Base-by-base conservation (phyloP, 2,329 filamentous ascomycete species). In the Xylariaceae sp. region DNA sequence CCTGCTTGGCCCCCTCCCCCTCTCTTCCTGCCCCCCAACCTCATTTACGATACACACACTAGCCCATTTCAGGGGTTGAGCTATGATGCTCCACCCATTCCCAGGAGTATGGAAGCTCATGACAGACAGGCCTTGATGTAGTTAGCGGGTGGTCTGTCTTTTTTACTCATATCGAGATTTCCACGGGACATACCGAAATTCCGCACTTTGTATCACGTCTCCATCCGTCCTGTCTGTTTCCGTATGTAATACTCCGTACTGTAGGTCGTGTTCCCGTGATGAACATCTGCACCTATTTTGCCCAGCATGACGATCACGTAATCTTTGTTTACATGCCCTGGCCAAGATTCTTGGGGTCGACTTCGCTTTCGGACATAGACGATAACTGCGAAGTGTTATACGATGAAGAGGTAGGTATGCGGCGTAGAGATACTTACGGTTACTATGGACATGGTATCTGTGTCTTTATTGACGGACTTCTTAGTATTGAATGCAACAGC, bases 41-140 rank as follows among this genome's bases (percentile, higher is more conserved):
- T 37, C 47, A 23, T 44, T 37, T 23, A 11, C 37, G 51, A 18
- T 18, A 18, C 18, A 42, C 17, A 17, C 39, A 53, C 53, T 55
- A 58, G 56, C 55, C 59, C n/a, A 8, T 48, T 59, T 56, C 56
- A 57, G 56, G 59, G 58, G 53, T 56, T 53, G 1, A 30, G 23
- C 55, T 59, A 57, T 59, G 62, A 60, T 64, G 44, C 57, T 53
- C 55, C 53, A 53, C 59, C 59, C 52, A 51, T 35, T 39, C 13
- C 60, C 62, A 62, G 55, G 56, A 62, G 62, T 48, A 57, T 51
- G 62, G 62, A 64, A 60, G 55, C 57, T 60, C 54, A 62, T 52
- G 30, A 48, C 23, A 23, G 49, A 18, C 61, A 61, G 61, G 47
- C 51, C 55, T 45, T 37, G n/a, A 30, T 30, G 4, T 48, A 37